Base-by-base conservation (phyloP, 495 filamentous ascomycete species). In the Xylaria intraflava region DNA sequence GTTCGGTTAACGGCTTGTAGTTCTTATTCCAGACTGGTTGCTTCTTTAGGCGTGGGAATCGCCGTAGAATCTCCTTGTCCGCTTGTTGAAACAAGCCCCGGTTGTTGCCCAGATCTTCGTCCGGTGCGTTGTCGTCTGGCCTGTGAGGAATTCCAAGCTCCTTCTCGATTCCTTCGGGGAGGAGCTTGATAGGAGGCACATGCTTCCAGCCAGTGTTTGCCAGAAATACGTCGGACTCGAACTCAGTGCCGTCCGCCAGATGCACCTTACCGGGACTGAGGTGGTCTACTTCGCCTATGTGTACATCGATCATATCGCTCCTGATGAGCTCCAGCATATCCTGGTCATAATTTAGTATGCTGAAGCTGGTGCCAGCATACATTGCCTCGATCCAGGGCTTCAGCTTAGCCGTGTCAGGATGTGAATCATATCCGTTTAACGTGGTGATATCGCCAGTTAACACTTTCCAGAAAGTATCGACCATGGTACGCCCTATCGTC, bases 131-230 rank as follows among this genome's bases (percentile, higher is more conserved):
- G 12, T 54, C 20, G 12, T 36, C 50, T 4, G 22, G 12, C 11
- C 12, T 30, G 56, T 76, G 74, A 1, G 74, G 74, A 10, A 77
- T 56, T 14, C 74, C 74, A 11, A 77, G 56, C 40, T 76, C 74
- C 17, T 39, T 62, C 29, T 77, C 74, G 31, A 76, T 72, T 3
- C 72, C 81, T 42, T 75, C 74, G 0, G 85, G 82, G 0, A 82
- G 62, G 65, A 90, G 85, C 33, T 79, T 78, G 50, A 91, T 74
- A 6, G 78, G 74, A 1, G 86, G 80, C 1, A 72, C 73, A 42
- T 80, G 76, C 58, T 82, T 80, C 82, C 86, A 90, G 20, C 84
- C 85, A 0, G 83, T 89, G 26, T 76, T 77, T 60, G 80, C 86
- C 54, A 89, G 76, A n/a, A 94, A 68, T 5, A 76, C 76, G 43